Percentiles rank a stretch among this genome's conserved stretches.
Conservation (phyloP, 202 grass and related monocot genomes). For the Zoysia matrella region DNA sequence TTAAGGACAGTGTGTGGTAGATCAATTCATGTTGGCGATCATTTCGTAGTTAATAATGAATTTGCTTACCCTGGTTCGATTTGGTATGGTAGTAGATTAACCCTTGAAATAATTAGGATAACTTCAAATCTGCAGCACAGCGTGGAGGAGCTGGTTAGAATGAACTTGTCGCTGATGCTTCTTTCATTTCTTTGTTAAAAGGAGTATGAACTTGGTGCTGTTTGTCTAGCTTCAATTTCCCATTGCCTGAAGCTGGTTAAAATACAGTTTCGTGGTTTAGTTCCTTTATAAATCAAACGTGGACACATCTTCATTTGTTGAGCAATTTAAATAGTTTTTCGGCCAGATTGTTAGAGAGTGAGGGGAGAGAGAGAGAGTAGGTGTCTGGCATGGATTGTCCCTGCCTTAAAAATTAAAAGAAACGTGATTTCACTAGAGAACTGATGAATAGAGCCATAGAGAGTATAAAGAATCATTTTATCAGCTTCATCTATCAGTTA, state of each 20-base stretch:
- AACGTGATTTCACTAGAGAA: not conserved
- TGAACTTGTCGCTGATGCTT: not conserved
- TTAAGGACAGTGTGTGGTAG: not conserved
- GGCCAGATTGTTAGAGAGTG: too few species aligned
- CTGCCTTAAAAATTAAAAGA: not conserved
- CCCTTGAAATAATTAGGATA: not conserved
- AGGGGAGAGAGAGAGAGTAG: too few species aligned
- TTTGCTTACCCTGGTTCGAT: not conserved
- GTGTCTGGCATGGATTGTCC: too few species aligned
- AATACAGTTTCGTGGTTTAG: not conserved
- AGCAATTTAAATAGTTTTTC: too few species aligned
- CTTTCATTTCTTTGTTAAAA: not conserved
- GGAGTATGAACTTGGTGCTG: not conserved
- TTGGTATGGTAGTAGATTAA: not conserved
- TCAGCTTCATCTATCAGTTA: not conserved
- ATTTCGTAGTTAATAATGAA: not conserved
- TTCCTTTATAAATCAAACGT: not conserved
- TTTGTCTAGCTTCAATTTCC: not conserved
- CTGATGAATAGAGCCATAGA: not conserved
- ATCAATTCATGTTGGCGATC: not conserved
- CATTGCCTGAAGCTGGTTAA: not conserved
- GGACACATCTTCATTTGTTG: not conserved
- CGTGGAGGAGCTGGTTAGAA: too few species aligned
- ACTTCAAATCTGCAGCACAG: too few species aligned
- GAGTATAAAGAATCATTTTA: not conserved